These are phyloP conservation scores for Jackrogersella multiformis DNA, from an alignment of 495 filamentous ascomycete genomes.

Conservation along the genomic window DNA sequence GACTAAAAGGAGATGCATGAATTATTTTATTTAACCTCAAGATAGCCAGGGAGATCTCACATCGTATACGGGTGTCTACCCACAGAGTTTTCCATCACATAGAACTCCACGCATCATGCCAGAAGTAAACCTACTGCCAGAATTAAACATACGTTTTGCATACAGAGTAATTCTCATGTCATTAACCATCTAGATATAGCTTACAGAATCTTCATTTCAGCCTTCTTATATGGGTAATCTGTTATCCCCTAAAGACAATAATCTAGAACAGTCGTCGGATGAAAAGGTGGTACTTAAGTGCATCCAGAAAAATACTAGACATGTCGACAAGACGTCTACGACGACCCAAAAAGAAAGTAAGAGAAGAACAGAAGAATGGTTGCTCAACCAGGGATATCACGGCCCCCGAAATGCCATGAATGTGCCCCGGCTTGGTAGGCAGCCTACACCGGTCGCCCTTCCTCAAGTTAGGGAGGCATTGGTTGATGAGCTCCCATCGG, in stretches of 20 bases:
- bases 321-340: not conserved
- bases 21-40: too few species aligned
- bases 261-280: not conserved
- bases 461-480: not conserved
- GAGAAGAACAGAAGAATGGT: not conserved
- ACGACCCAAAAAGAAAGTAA: not conserved
- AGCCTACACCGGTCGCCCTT: not conserved
- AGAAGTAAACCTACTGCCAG: too few species aligned
- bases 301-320: not conserved
- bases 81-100: not conserved
- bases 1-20: too few species aligned
- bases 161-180: not conserved
- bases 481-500: too few species aligned
- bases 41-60: not conserved
- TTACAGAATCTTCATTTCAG: too few species aligned
- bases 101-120: not conserved
- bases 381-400: not conserved
- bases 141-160: not conserved
- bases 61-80: not conserved
- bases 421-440: not conserved
- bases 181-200: too few species aligned
- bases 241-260: not conserved
- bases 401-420: not conserved
- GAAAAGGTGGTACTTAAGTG: not conserved
- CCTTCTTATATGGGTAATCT: too few species aligned